These are phyloP conservation scores for Aureobasidium leucospermi DNA, from an alignment of 2,329 filamentous ascomycete genomes.

Conservation along the genomic window DNA sequence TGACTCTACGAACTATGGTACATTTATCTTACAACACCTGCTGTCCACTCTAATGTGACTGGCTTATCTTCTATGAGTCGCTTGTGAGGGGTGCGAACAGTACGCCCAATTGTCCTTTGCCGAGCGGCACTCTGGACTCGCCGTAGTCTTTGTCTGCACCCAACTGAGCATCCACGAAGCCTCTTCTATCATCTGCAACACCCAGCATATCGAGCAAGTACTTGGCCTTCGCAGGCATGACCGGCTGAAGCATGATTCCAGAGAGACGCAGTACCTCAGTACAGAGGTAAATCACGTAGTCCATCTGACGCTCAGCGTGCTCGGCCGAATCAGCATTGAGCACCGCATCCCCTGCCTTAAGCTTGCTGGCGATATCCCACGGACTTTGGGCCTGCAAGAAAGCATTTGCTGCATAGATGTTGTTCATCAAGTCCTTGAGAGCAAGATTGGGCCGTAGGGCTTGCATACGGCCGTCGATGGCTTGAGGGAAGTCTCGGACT, in stretches of 20 bases:
- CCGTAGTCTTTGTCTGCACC: conserved; percentile 61
- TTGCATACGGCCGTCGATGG: conserved; percentile 53
- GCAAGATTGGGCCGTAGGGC: conserved; percentile 57
- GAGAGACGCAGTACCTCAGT: conserved; percentile 71
- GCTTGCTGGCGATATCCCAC: conserved; percentile 45
- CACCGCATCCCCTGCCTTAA: conserved; percentile 1
- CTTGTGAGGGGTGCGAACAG: conserved; percentile 44
- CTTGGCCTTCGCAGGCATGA: conserved; percentile 73
- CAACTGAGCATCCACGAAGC: conserved; percentile 23
- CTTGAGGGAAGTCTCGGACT: conserved; percentile 34
- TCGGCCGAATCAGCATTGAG: conserved; percentile 13
- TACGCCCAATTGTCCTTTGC: conserved; percentile 37
- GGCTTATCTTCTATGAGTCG: conserved; percentile 11
- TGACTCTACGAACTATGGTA: conserved; percentile 10
- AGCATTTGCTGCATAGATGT: conserved; percentile 57
- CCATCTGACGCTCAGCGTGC: conserved; percentile 34
- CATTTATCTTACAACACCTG: background rate
- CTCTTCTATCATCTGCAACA: conserved; percentile 56
- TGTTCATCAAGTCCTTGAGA: conserved; percentile 55
- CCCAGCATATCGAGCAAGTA: conserved; percentile 70
- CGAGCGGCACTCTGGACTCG: conserved; percentile 32
- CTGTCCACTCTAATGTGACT: background rate
- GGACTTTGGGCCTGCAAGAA: conserved; percentile 60
- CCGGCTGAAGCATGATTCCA: conserved; percentile 81
- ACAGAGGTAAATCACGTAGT: conserved; percentile 59